Conservation (phyloP, 805 yeast genomes). For the Candida sphagnicola region DNA sequence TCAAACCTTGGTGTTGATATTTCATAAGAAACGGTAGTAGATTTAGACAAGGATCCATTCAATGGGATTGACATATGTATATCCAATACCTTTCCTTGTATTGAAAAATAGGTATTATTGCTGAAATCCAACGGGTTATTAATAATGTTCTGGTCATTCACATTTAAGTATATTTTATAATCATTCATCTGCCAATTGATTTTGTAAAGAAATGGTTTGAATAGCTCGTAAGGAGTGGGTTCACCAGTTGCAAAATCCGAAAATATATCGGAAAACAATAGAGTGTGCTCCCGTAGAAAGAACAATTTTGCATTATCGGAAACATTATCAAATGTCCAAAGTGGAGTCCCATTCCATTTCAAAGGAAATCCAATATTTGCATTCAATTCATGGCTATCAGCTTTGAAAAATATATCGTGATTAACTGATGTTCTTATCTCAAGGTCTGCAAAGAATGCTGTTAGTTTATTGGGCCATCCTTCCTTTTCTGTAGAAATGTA, state of each 20-base stretch:
- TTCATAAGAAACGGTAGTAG: constrained; percentile 48
- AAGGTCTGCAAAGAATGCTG: constrained; percentile 45
- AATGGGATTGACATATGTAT: constrained; percentile 56
- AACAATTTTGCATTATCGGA: constrained; percentile 57
- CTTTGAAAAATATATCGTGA: constrained; percentile 72
- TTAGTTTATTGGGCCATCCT: constrained; percentile 52
- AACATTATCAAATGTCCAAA: constrained; percentile 58
- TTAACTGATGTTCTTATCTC: constrained; percentile 82
- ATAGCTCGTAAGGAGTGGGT: constrained; percentile 67
- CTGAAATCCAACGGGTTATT: constrained; percentile 82
- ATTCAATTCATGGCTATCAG: constrained; percentile 51
- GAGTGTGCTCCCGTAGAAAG: constrained; percentile 76
- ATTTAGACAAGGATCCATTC: constrained; percentile 47
- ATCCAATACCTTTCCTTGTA: constrained; percentile 58
- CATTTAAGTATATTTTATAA: constrained; percentile 66
- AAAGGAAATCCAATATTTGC: constrained; percentile 69
- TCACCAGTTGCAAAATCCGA: constrained; percentile 76
- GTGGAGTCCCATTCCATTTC: constrained; percentile 75
- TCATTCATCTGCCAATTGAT: constrained; percentile 56
- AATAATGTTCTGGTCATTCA: constrained; percentile 84
- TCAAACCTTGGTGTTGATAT: constrained; percentile 57
- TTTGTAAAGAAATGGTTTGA: constrained; percentile 65
- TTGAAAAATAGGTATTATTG: constrained; percentile 72
- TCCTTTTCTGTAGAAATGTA: constrained; percentile 47
- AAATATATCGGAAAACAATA: constrained; percentile 65